Conservation (phyloP, 306 rosid species). For the Medicago lupulina region DNA sequence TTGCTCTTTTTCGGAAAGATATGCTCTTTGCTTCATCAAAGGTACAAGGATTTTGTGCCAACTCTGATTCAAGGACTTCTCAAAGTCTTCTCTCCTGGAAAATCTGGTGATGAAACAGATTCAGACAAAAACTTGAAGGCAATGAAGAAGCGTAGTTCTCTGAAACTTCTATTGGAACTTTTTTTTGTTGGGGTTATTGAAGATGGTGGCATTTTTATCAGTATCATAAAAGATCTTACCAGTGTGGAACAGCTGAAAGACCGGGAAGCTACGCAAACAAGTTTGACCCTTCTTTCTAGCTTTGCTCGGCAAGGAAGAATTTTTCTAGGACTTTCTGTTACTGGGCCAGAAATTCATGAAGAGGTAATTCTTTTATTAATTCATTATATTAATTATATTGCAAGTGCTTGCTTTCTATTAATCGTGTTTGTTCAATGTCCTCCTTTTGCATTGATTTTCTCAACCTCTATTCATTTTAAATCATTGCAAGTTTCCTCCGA, state of each 20-base stretch:
- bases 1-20: constrained; percentile 56
- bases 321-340: constrained; percentile 75
- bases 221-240: constrained; percentile 88
- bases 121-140: constrained; percentile 87
- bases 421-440: constrained; percentile 6
- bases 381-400: constrained; percentile 23
- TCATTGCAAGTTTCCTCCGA: constrained; percentile 10
- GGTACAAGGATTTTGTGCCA: constrained; percentile 95
- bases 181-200: constrained; percentile 95
- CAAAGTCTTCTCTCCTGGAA: constrained; percentile 91
- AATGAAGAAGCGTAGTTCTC: constrained; percentile 94
- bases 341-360: constrained; percentile 84
- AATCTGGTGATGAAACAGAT: constrained; percentile 82
- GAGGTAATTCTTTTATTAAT: constrained; percentile 62
- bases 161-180: constrained; percentile 91
- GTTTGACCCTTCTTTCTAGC: constrained; percentile 98
- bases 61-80: constrained; percentile 90
- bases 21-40: constrained; percentile 98
- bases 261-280: constrained; percentile 88
- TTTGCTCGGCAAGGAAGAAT: constrained; percentile 98
- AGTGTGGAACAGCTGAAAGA: constrained; percentile 88
- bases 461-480: constrained; percentile 21
- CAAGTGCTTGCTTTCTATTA: constrained; percentile 2
- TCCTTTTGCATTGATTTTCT: constrained; percentile 29
- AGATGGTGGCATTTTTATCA: constrained; percentile 78